Conservation (phyloP, 768 basidiomycete genomes). For the Lactarius sp. region DNA sequence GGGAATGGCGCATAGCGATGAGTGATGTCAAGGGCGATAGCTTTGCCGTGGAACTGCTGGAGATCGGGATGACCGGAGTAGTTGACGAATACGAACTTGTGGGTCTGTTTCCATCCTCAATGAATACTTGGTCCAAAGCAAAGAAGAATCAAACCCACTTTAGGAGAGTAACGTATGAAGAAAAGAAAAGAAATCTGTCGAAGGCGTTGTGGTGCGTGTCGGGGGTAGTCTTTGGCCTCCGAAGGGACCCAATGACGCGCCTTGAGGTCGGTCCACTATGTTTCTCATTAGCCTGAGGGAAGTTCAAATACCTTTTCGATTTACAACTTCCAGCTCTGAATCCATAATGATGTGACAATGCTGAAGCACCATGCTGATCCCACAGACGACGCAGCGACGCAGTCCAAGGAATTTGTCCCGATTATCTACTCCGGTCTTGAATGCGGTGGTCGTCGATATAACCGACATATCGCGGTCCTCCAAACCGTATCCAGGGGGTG, state of each 20-base stretch:
- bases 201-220: constrained; percentile 23
- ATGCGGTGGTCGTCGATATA: too few relatives aligned
- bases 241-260: neutral
- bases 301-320: neutral
- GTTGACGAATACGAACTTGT: constrained; percentile 9
- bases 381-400: neutral
- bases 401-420: too few relatives aligned
- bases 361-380: neutral
- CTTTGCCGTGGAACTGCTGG: too few relatives aligned
- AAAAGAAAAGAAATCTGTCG: neutral
- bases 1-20: too few relatives aligned
- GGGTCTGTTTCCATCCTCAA: constrained; percentile 5
- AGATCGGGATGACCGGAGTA: neutral
- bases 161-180: constrained; percentile 27
- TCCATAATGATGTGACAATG: neutral
- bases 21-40: too few relatives aligned
- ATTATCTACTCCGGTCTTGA: too few relatives aligned
- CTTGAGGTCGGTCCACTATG: neutral
- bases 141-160: constrained; percentile 24
- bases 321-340: neutral
- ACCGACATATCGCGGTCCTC: too few relatives aligned
- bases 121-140: neutral
- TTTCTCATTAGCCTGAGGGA: neutral
- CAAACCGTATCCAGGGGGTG: too few relatives aligned
- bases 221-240: neutral